These are phyloP conservation scores for Pyrus bretschneideri DNA, from an alignment of 306 rosid species.

Conservation along the genomic window DNA sequence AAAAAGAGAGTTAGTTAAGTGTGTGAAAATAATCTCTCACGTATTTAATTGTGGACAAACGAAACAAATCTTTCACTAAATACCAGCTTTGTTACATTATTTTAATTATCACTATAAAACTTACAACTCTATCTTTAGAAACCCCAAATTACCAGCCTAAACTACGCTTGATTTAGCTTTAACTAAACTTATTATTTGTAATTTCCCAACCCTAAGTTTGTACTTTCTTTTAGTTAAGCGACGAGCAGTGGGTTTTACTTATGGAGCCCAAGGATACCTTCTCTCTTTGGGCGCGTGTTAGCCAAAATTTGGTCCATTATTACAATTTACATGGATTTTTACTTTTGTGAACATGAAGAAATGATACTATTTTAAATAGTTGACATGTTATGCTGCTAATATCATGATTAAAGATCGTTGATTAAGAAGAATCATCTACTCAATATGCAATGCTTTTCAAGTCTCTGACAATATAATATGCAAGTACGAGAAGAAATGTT, in stretches of 20 bases:
- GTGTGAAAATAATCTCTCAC: conserved; percentile 48
- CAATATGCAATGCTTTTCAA: not conserved
- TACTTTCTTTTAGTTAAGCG: conserved; percentile 29
- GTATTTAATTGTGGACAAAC: conserved; percentile 67
- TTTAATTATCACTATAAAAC: conserved; percentile 52
- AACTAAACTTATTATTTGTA: conserved; percentile 1
- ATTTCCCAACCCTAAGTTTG: conserved; percentile 23
- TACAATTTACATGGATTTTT: not conserved
- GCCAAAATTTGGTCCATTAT: not conserved
- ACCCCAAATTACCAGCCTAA: conserved; percentile 52
- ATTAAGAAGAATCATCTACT: not conserved
- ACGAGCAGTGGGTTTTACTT: conserved; percentile 43
- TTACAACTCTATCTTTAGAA: conserved; percentile 54
- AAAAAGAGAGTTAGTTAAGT: not conserved
- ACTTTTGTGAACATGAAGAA: not conserved
- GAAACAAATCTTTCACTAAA: conserved; percentile 54
- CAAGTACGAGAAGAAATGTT: not conserved
- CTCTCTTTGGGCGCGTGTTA: not conserved
- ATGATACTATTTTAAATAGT: not conserved
- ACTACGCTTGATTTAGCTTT: conserved; percentile 32
- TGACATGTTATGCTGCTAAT: not conserved
- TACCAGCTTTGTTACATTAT: conserved; percentile 31
- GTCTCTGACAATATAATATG: not conserved
- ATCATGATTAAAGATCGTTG: not conserved
- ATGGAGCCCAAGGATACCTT: conserved; percentile 15